These are phyloP conservation scores for Microbotryum scabiosae DNA, from an alignment of 1,284 basidiomycete species.

Conservation along the genomic window DNA sequence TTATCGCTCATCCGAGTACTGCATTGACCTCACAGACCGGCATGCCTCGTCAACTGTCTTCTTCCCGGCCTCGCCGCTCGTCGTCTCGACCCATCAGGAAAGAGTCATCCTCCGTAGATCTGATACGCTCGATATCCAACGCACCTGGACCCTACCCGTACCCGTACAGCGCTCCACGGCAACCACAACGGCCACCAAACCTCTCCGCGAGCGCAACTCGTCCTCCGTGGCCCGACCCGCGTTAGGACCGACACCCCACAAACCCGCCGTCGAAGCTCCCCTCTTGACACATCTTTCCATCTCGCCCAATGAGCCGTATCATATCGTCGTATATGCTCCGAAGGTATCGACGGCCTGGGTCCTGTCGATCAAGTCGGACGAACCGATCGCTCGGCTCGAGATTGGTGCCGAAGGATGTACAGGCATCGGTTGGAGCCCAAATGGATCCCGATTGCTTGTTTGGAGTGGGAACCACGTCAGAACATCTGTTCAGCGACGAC, in stretches of 20 bases:
- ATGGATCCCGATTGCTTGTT: not conserved
- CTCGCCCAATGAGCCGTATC: not conserved
- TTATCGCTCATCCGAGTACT: not conserved
- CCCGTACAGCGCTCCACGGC: not conserved
- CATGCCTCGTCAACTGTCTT: conserved; percentile 2
- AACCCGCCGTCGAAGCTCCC: not conserved
- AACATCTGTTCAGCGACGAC: not conserved
- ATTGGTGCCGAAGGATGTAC: conserved; percentile 18
- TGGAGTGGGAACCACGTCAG: conserved; percentile 21
- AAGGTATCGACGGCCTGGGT: conserved; percentile 2
- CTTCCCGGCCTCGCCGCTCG: not conserved
- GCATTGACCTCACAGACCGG: not conserved
- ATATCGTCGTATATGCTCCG: conserved; percentile 1
- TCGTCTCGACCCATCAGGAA: conserved; percentile 8
- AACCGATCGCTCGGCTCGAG: conserved; percentile 10
- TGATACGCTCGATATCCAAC: conserved; percentile 3
- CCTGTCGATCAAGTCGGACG: conserved; percentile 8
- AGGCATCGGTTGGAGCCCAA: conserved; percentile 4
- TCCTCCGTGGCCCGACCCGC: not conserved
- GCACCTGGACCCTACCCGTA: conserved; percentile 15
- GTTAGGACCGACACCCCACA: not conserved
- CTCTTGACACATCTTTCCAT: conserved; percentile 3
- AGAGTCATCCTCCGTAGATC: conserved; percentile 11
- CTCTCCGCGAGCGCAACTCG: not conserved
- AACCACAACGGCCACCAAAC: not conserved